Evolutionary conservation across 2,329 filamentous ascomycete genomes (phyloP).

Genomic region (Colletotrichum sansevieriae): DNA sequence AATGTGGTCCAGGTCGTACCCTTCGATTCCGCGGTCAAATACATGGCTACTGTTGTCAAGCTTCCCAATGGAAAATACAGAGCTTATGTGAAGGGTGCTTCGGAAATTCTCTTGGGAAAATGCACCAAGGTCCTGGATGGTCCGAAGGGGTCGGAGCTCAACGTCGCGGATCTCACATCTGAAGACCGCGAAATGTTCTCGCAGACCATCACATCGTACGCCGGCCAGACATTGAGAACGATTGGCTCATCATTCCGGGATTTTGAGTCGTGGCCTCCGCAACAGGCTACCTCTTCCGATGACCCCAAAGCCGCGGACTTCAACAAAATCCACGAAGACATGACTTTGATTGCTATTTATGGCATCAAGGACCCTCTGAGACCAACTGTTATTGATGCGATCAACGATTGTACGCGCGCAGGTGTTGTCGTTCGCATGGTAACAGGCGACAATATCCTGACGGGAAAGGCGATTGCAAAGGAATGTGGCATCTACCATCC

Average conservation of each 20-base stretch:
- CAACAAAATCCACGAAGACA: slow-evolving; percentile 55
- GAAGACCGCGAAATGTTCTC: slow-evolving; percentile 38
- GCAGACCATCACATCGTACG: slow-evolving; percentile 54
- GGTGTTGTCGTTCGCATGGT: slow-evolving; percentile 76
- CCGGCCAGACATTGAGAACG: slow-evolving; percentile 55
- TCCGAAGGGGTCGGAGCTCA: slow-evolving; percentile 30
- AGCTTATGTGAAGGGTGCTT: slow-evolving; percentile 66
- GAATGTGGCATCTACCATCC: slow-evolving; percentile 55
- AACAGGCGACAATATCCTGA: slow-evolving; percentile 64
- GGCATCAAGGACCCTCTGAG: slow-evolving; percentile 79
- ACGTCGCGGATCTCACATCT: slow-evolving; percentile 20
- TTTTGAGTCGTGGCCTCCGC: slow-evolving; percentile 66
- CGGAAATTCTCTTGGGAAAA: slow-evolving; percentile 61
- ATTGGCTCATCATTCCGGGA: slow-evolving; percentile 57
- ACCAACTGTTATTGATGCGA: slow-evolving; percentile 71
- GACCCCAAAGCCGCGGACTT: slow-evolving; percentile 73
- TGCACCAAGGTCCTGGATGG: slow-evolving; percentile 52
- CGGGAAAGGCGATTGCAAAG: slow-evolving; percentile 58
- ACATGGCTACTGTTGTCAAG: slow-evolving; percentile 75
- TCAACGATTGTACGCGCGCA: slow-evolving; percentile 71
- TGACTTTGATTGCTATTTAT: slow-evolving; percentile 62
- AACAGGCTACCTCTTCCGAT: slow-evolving; percentile 61
- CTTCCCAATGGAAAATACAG: slow-evolving; percentile 67
- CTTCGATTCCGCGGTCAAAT: slow-evolving; percentile 65
- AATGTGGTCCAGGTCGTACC: slow-evolving; percentile 59